Evolutionary conservation across 1,284 basidiomycete genomes (phyloP).

Genomic region (Coriolopsis trogii): DNA sequence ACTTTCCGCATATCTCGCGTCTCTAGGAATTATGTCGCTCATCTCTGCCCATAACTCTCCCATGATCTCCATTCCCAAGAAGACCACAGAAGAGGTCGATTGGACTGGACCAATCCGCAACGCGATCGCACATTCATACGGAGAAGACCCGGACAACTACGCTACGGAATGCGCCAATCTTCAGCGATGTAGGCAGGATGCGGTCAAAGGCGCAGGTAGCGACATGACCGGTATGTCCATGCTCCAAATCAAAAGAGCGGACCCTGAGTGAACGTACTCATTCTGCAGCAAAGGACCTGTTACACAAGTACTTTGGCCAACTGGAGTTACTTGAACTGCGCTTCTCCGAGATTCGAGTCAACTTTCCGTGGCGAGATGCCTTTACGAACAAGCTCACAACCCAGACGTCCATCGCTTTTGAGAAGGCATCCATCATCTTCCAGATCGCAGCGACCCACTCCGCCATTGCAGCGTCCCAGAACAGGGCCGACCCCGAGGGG

Average conservation of each 20-base stretch:
- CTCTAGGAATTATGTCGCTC: constrained; percentile 18
- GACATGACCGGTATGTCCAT: constrained; percentile 76
- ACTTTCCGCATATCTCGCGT: no score
- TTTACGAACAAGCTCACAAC: constrained; percentile 94
- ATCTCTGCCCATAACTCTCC: constrained; percentile 75
- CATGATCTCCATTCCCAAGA: constrained; percentile 82
- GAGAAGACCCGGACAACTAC: constrained; percentile 90
- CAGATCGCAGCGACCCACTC: constrained; percentile 96
- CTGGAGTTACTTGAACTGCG: constrained; percentile 96
- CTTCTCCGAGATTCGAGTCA: constrained; percentile 95
- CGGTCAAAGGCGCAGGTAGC: constrained; percentile 92
- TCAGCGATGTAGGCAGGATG: constrained; percentile 92
- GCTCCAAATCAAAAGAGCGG: background rate
- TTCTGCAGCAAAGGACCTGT: constrained; percentile 79
- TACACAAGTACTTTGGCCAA: constrained; percentile 99
- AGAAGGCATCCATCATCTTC: constrained; percentile 98
- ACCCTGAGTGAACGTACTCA: background rate
- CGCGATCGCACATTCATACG: constrained; percentile 91
- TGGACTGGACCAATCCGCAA: constrained; percentile 88
- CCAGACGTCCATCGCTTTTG: constrained; percentile 96
- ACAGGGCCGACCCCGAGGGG: constrained; percentile 89
- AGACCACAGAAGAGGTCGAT: constrained; percentile 85
- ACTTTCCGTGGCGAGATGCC: constrained; percentile 96
- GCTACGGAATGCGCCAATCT: constrained; percentile 82
- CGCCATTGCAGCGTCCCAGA: constrained; percentile 83